phyloP scores from a whole-genome alignment of 176 grass and related monocot genomes.

The Alloteropsis semialata region DNA sequence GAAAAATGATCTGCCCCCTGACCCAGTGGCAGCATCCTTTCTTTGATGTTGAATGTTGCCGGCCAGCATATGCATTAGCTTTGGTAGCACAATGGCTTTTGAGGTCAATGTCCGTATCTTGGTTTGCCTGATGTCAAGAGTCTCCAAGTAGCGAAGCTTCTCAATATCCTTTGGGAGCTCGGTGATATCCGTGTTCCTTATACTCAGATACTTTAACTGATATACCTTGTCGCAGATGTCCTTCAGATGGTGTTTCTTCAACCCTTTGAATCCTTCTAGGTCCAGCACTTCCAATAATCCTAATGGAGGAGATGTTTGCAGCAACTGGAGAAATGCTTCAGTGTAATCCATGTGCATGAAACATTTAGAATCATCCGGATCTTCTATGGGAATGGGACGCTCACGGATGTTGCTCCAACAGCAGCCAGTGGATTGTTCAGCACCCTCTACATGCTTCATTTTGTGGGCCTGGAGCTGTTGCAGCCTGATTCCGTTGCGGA shows the following conservation, averaged over 20 bases:
- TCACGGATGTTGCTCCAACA: not conserved
- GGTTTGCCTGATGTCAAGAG: slow-evolving; percentile 32
- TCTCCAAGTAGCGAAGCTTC: slow-evolving; percentile 17
- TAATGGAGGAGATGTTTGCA: not conserved
- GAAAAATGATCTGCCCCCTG: not conserved
- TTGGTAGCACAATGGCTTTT: not conserved
- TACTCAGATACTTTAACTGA: slow-evolving; percentile 15
- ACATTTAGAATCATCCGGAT: not conserved
- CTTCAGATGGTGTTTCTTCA: not conserved
- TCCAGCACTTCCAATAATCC: slow-evolving; percentile 6
- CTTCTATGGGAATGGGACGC: not conserved
- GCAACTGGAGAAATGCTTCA: not conserved
- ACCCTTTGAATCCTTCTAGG: slow-evolving; percentile 5
- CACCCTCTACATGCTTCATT: not conserved
- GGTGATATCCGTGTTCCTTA: not conserved
- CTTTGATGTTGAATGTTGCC: not conserved
- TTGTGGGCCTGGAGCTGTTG: not conserved
- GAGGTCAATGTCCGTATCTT: not conserved
- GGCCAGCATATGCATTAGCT: slow-evolving; percentile 1
- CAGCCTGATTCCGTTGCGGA: not conserved
- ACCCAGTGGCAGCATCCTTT: not conserved
- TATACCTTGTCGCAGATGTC: slow-evolving; percentile 8
- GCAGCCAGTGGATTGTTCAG: not conserved
- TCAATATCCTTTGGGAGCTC: slow-evolving; percentile 17
- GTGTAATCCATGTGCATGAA: not conserved